phyloP scores from a whole-genome alignment of 2,329 filamentous ascomycete species.

The Penicillium sp. region DNA sequence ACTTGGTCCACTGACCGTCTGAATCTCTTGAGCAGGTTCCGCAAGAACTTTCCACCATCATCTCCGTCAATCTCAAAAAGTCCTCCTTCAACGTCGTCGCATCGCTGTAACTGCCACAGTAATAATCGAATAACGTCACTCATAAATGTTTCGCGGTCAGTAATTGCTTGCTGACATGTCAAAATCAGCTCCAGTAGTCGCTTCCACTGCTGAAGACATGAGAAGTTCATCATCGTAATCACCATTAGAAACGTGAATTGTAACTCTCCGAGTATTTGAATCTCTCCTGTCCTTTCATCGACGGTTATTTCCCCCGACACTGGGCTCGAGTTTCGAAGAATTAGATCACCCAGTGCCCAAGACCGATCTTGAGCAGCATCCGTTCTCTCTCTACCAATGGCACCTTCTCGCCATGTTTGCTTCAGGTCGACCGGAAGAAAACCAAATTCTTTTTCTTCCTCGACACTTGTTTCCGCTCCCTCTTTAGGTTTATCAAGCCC shows the following conservation, averaged over 20 bases:
- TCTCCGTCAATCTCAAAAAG: slow-evolving; percentile 62
- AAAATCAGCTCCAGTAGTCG: slow-evolving; percentile 60
- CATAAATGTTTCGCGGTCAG: slow-evolving; percentile 55
- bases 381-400: slow-evolving; percentile 65
- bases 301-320: slow-evolving; percentile 35
- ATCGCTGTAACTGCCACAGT: slow-evolving; percentile 58
- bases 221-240: slow-evolving; percentile 67
- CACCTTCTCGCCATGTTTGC: slow-evolving; percentile 65
- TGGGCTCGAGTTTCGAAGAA: slow-evolving; percentile 39
- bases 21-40: slow-evolving; percentile 57
- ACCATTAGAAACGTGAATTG: slow-evolving; percentile 68
- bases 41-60: slow-evolving; percentile 58
- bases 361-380: slow-evolving; percentile 66
- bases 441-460: slow-evolving; percentile 52
- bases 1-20: slow-evolving; percentile 56
- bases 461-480: slow-evolving; percentile 30
- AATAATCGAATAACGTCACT: slow-evolving; percentile 55
- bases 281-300: slow-evolving; percentile 34
- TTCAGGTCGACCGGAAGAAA: slow-evolving; percentile 65
- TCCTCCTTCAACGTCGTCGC: slow-evolving; percentile 63
- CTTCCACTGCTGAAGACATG: slow-evolving; percentile 69
- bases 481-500: slow-evolving; percentile 49
- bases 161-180: slow-evolving; percentile 59
- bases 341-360: slow-evolving; percentile 62
- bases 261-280: slow-evolving; percentile 59